These are phyloP conservation scores for Xylariales sp. DNA, from an alignment of 2,329 filamentous ascomycete species.

Conservation along the genomic window DNA sequence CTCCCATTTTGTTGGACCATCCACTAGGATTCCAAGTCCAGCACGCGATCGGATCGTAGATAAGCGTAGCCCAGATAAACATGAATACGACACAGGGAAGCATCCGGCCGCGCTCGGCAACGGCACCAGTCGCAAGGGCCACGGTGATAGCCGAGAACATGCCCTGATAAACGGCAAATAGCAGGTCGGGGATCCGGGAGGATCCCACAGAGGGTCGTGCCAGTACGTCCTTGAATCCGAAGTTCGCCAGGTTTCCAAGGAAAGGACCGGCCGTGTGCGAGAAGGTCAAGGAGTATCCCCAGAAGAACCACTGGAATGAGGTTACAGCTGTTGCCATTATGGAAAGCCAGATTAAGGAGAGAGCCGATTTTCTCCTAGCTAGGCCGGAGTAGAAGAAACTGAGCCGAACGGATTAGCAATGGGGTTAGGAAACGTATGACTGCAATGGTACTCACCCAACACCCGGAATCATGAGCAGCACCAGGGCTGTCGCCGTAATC, in stretches of 20 bases:
- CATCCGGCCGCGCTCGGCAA: constrained; percentile 83
- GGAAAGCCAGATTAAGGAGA: constrained; percentile 87
- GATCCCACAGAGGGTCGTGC: constrained; percentile 72
- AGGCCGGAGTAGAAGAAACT: constrained; percentile 90
- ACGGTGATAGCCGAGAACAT: constrained; percentile 88
- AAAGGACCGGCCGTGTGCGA: constrained; percentile 71
- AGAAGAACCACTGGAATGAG: constrained; percentile 93
- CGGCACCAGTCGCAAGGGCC: constrained; percentile 77
- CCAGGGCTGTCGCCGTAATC: constrained; percentile 74
- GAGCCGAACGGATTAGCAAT: constrained; percentile 1
- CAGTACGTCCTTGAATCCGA: constrained; percentile 73
- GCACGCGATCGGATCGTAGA: constrained; percentile 91
- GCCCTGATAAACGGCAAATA: constrained; percentile 83
- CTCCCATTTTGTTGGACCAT: constrained; percentile 76
- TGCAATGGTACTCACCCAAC: constrained; percentile 54
- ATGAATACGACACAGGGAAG: constrained; percentile 86
- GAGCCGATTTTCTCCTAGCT: constrained; percentile 80
- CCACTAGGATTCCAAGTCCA: constrained; percentile 89
- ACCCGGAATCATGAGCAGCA: constrained; percentile 88
- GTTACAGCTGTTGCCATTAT: constrained; percentile 81
- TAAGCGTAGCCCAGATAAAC: constrained; percentile 85
- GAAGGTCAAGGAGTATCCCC: constrained; percentile 80
- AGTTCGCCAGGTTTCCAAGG: constrained; percentile 74
- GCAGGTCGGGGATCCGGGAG: constrained; percentile 68
- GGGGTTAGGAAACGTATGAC: not conserved